Evolutionary conservation across 441 rosid species (phyloP).

Genomic region (Metrosideros polymorpha): DNA sequence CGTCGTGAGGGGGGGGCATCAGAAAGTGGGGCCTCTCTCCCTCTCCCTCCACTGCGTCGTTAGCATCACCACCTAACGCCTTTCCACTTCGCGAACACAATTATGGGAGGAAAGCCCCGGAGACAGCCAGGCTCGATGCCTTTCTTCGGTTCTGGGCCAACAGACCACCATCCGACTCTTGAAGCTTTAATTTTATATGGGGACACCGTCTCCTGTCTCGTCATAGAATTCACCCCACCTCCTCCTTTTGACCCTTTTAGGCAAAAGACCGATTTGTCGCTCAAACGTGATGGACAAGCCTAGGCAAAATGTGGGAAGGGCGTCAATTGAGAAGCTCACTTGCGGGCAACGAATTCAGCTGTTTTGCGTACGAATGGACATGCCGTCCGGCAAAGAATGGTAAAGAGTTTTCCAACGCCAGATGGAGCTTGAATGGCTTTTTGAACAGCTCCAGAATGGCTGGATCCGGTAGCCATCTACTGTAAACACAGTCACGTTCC

Average conservation of each 20-base stretch:
- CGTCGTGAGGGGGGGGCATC: background rate
- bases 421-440: background rate
- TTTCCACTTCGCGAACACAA: background rate
- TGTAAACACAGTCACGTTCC: background rate
- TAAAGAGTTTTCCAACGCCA: background rate
- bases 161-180: background rate
- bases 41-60: background rate
- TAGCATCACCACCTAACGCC: background rate
- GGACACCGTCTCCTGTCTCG: background rate
- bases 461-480: background rate
- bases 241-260: background rate
- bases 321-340: background rate
- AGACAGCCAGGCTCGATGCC: background rate
- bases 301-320: background rate
- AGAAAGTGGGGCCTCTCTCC: background rate
- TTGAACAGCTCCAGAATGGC: background rate
- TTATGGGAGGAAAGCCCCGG: background rate
- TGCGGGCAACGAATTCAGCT: background rate
- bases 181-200: background rate
- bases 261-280: background rate
- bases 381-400: background rate
- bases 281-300: background rate
- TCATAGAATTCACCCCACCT: background rate
- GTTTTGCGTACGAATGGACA: background rate
- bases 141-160: background rate